Evolutionary conservation across 2,329 filamentous ascomycete species (phyloP).

Genomic region (Ceratocystiopsis brevicomis): DNA sequence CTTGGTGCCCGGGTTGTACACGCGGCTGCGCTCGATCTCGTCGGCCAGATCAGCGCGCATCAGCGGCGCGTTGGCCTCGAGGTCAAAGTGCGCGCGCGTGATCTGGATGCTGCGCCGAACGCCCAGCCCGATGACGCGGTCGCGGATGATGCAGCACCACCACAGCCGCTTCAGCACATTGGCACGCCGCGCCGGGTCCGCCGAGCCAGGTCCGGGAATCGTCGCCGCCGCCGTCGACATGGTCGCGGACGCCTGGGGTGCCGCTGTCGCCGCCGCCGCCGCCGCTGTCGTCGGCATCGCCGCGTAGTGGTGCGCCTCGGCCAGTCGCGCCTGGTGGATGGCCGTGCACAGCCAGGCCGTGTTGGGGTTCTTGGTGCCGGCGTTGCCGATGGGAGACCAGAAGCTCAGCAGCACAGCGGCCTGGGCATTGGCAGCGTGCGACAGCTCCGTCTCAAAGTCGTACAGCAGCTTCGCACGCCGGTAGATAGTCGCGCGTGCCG

Average conservation of each 20-base stretch:
- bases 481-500: slow-evolving; percentile 6
- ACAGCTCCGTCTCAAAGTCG: slow-evolving; percentile 26
- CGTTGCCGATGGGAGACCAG: slow-evolving; percentile 14
- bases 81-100: slow-evolving; percentile 26
- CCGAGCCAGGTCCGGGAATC: neutral
- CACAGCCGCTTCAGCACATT: slow-evolving; percentile 28
- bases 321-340: slow-evolving; percentile 9
- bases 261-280: no score
- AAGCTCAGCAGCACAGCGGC: slow-evolving; percentile 24
- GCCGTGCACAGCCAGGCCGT: slow-evolving; percentile 9
- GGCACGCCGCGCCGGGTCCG: slow-evolving; percentile 11
- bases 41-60: slow-evolving; percentile 23
- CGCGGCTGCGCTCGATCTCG: slow-evolving; percentile 18
- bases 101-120: slow-evolving; percentile 32
- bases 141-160: slow-evolving; percentile 36
- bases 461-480: slow-evolving; percentile 16
- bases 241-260: no score
- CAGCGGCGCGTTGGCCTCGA: slow-evolving; percentile 17
- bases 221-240: no score
- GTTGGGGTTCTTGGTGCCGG: slow-evolving; percentile 7
- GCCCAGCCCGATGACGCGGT: slow-evolving; percentile 29
- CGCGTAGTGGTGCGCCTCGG: slow-evolving; percentile 9
- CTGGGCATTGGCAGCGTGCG: slow-evolving; percentile 21
- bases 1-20: slow-evolving; percentile 10
- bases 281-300: neutral